Evolutionary conservation across 2,329 filamentous ascomycete genomes (phyloP), one percentile per base, ranked within the genome.

Genomic region (Eurotiales sp.): DNA sequence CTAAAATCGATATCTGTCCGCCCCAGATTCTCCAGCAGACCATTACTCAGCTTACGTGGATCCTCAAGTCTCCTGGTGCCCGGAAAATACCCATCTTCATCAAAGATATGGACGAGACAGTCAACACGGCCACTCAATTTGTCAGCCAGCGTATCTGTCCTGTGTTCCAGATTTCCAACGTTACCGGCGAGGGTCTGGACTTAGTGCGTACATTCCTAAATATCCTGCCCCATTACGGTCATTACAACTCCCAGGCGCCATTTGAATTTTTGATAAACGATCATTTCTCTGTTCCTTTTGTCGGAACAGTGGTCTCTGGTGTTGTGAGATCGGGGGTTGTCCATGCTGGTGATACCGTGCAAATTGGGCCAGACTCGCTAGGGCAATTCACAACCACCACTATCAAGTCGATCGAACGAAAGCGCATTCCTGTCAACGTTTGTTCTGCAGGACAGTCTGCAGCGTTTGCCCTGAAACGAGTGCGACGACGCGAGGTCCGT

Each of bases 231-330:
- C 91, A 96, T 60, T 89, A 96, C 60, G 92, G 92, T 45, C 88
- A 92, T 55, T 97, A 97, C 68, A 88, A 97, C 65, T 79, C 85
- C 15, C 85, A 89, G 42, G 90, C 88, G 0, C 86, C 91, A 0
- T 95, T 97, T 58, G 93, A 97, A 66, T 96, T 97, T 60, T 86
- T 95, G 54, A 82, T 99, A 58, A 99, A 97, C 65, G 93, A 99
- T 67, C 97, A 90, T 0, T 99, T 97, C 77, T 96, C 91, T 0
- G 93, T 99, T 4, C 93, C 93, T 2, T 96, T 96, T 68, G 90
- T 95, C 1, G 93, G 93, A 11, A 99, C 93, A 0, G 93, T 99
- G 0, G 91, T 99, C 1, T 93, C 89, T 30, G 93, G 93, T 0
- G 91, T 99, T 29, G 85, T 97, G 56, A 95, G 95, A 53, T 83